phyloP scores from a whole-genome alignment of 345 rosid genomes.

The Camelina neglecta region DNA sequence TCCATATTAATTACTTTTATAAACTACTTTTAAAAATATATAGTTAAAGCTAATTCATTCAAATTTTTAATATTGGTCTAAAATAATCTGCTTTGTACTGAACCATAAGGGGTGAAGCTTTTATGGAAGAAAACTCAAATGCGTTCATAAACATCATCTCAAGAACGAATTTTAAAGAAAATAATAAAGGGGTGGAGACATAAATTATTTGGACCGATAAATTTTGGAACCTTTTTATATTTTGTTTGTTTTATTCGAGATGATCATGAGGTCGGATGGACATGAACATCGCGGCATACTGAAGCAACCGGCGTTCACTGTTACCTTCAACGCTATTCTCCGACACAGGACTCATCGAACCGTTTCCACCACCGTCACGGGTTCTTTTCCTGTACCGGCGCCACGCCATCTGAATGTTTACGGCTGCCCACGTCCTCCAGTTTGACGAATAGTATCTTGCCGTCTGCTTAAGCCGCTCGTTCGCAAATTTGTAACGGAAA shows the following conservation, averaged over 20 bases:
- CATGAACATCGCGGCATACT: slow-evolving; percentile 85
- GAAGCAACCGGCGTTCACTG: slow-evolving; percentile 58
- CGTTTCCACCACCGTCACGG: slow-evolving; percentile 38
- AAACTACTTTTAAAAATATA: too few species aligned
- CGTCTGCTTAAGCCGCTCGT: slow-evolving; percentile 72
- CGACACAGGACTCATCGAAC: slow-evolving; percentile 52
- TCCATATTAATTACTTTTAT: too few species aligned
- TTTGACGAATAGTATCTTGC: slow-evolving; percentile 91
- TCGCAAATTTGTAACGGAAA: slow-evolving; percentile 79
- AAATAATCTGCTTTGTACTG: too few species aligned
- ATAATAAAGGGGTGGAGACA: not conserved
- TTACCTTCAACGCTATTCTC: slow-evolving; percentile 49
- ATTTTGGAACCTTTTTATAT: not conserved
- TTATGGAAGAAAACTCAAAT: slow-evolving; percentile 14
- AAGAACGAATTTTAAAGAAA: not conserved
- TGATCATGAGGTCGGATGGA: slow-evolving; percentile 86
- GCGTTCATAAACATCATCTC: slow-evolving; percentile 10
- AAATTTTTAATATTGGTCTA: too few species aligned
- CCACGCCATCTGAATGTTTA: slow-evolving; percentile 84
- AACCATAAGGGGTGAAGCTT: not conserved
- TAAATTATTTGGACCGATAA: not conserved
- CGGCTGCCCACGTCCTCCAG: slow-evolving; percentile 97
- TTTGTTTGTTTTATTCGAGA: slow-evolving; percentile 53
- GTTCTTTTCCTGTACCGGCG: slow-evolving; percentile 64
- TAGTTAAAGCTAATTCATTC: too few species aligned